A percentile compares a stretch with the other conserved stretches of the same genome.
phyloP scores from a whole-genome alignment of 352 stramenopile genomes.

The Globisporangium ultimum region DNA sequence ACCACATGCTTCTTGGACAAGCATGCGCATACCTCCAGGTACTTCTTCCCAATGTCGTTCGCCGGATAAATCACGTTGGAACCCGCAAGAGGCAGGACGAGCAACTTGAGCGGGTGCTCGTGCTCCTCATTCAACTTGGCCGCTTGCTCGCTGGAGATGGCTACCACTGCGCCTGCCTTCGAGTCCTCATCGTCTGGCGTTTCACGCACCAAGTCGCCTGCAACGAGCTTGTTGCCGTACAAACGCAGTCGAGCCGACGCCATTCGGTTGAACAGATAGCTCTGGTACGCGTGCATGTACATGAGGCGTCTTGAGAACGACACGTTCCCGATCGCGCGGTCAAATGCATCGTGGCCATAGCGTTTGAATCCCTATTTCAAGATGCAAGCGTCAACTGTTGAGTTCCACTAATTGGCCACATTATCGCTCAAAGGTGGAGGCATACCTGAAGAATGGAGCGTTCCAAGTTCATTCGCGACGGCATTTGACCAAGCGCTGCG shows the following conservation, averaged over 20 bases:
- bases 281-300: constrained; percentile 81
- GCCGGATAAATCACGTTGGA: constrained; percentile 42
- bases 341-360: constrained; percentile 40
- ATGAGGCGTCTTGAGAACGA: constrained; percentile 60
- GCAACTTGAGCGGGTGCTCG: constrained; percentile 26
- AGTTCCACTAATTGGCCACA: not conserved
- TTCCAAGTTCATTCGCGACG: constrained; percentile 38
- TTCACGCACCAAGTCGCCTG: constrained; percentile 49
- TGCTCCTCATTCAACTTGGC: constrained; percentile 29
- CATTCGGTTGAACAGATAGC: constrained; percentile 67
- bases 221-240: constrained; percentile 35
- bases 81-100: constrained; percentile 57
- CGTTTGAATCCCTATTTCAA: constrained; percentile 46
- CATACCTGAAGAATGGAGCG: constrained; percentile 51
- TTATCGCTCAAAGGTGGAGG: not conserved
- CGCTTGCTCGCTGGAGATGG: constrained; percentile 33
- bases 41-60: constrained; percentile 41
- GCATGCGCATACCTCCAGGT: constrained; percentile 28
- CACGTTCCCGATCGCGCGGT: constrained; percentile 49
- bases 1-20: too few species aligned
- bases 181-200: constrained; percentile 2
- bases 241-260: constrained; percentile 44
- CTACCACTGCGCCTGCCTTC: constrained; percentile 21
- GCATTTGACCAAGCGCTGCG: constrained; percentile 53
- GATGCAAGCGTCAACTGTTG: too few species aligned